phyloP scores from a whole-genome alignment of 345 rosid species.

The Isatis tinctoria region DNA sequence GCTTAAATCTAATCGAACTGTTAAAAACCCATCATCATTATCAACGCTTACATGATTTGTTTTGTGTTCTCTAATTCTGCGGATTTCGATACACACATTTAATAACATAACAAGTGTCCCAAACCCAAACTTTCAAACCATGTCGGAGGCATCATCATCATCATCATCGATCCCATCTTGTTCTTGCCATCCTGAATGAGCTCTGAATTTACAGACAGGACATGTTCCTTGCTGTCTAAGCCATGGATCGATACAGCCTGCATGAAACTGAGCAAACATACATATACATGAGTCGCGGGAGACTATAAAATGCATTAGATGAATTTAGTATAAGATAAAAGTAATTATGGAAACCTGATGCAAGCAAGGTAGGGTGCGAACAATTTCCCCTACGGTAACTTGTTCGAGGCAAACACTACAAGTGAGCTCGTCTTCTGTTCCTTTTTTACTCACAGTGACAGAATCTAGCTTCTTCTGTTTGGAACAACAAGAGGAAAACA shows the following conservation, averaged over 20 bases:
- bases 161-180: too few relatives aligned
- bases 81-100: background rate
- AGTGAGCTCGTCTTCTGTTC: constrained; percentile 63
- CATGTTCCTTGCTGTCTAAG: constrained; percentile 80
- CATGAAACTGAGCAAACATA: constrained; percentile 59
- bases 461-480: constrained; percentile 52
- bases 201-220: constrained; percentile 76
- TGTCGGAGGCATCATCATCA: constrained; percentile 36
- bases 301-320: background rate
- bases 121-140: constrained; percentile 36
- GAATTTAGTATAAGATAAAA: background rate
- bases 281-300: background rate
- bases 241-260: constrained; percentile 78
- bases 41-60: too few relatives aligned
- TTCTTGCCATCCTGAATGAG: constrained; percentile 53
- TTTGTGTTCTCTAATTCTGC: too few relatives aligned
- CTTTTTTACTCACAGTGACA: constrained; percentile 32
- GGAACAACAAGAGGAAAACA: constrained; percentile 14
- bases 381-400: constrained; percentile 56
- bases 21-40: too few relatives aligned
- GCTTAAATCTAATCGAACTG: too few relatives aligned
- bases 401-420: constrained; percentile 86
- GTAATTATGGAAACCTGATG: constrained; percentile 50
- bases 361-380: constrained; percentile 73
- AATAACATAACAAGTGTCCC: background rate